Conservation (phyloP, 2,329 filamentous ascomycete genomes). For the Botrytis byssoidea region DNA sequence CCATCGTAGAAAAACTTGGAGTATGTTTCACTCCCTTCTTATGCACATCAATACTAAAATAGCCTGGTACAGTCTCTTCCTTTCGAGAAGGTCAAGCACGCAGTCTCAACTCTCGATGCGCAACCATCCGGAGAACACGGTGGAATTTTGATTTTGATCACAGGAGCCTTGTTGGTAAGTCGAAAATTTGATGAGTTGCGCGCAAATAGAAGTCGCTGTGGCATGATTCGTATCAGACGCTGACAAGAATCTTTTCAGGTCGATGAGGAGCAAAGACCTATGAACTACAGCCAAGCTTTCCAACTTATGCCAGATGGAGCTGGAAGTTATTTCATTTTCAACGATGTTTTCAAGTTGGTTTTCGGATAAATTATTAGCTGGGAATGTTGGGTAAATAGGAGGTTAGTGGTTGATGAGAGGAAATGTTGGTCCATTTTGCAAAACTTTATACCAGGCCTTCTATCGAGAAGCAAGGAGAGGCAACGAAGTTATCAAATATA, state of each 20-base stretch:
- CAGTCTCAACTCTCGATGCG: constrained; percentile 74
- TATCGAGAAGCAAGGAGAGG: constrained; percentile 24
- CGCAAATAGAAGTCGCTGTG: constrained; percentile 21
- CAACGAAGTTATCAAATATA: constrained; percentile 25
- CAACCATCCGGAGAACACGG: constrained; percentile 70
- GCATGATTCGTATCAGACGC: background rate
- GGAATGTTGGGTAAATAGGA: constrained; percentile 29
- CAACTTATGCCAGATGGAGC: constrained; percentile 68
- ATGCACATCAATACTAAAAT: constrained; percentile 22
- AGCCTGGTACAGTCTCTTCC: constrained; percentile 60
- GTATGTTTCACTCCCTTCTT: constrained; percentile 50
- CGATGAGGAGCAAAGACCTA: constrained; percentile 79
- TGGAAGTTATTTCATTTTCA: constrained; percentile 81
- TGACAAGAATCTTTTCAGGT: constrained; percentile 54
- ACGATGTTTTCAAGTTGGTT: constrained; percentile 92
- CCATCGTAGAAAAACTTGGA: constrained; percentile 77
- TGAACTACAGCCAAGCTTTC: constrained; percentile 91
- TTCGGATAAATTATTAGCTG: constrained; percentile 47
- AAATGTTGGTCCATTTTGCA: constrained; percentile 26
- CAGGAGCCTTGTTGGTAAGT: constrained; percentile 77
- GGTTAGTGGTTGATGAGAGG: constrained; percentile 12
- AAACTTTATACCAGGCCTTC: constrained; percentile 32
- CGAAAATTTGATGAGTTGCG: background rate
- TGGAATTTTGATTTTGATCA: constrained; percentile 83
- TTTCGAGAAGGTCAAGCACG: constrained; percentile 79